Evolutionary conservation across 805 yeast species (phyloP), one percentile per base, ranked within the genome.

Genomic region (Candida insectorum): DNA sequence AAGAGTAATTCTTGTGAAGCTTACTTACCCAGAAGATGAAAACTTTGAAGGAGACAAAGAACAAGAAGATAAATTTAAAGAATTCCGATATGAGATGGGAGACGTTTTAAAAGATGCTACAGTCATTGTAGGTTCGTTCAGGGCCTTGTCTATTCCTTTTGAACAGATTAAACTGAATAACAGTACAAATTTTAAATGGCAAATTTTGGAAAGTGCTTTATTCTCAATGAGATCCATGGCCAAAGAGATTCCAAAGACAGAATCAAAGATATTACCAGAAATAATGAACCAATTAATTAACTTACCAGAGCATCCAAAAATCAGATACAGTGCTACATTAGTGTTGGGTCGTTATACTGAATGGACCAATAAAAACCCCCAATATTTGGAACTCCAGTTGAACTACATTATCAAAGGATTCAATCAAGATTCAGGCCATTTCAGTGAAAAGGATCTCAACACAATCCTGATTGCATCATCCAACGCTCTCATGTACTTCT

Each of bases 61-160:
- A 53, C 83, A 77, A 35, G 95, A 88, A 52, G 98, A 94, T 52
- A 85, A 87, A 57, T 93, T 93, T 56, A 80, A 85, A 50, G 94
- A 87, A 39, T 93, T 91, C 60, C 73, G 99, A 51, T 93, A 93
- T 59, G 96, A 87, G 36, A 85, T 93, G 85, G 97, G 97, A 24
- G 97, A 93, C 56, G 96, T 91, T n/a, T 64, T 93, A 41, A 94
- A 94, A 53, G 95, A 88, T 54, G 88, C 97, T 64, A 85, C 97
- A 47, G 85, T 85, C 2, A 91, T 93, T 3, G 79, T 86, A 26
- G 97, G 97, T 1, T 70, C 94, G 3, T 61, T 74, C 7, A 65
- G 60, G 25, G 87, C 96, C 0, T 65, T 93, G 22, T 57, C 62
- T 15, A 79, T 85, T 34, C 95, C 96, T 13, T 82, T 79, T 47